Conservation (phyloP, 2,329 filamentous ascomycete genomes). For the Whalleya microplaca region DNA sequence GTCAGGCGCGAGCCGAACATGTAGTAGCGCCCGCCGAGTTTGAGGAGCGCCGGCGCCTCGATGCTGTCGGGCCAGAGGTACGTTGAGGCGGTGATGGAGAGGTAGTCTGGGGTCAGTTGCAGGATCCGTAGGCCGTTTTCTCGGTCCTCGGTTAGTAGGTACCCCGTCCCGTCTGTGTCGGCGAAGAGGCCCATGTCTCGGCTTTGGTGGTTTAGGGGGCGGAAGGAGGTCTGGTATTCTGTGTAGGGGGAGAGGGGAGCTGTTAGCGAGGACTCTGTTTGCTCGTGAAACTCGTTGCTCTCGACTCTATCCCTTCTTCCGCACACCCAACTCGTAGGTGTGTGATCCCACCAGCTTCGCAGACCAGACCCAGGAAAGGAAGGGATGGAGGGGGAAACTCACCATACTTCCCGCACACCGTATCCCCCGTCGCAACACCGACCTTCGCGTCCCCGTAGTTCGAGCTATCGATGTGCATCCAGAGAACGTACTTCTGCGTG, state of each 20-base stretch:
- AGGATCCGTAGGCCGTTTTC: constrained; percentile 62
- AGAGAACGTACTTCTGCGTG: constrained; percentile 69
- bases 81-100: constrained; percentile 51
- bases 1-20: constrained; percentile 65
- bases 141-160: constrained; percentile 39
- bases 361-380: no score
- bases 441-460: constrained; percentile 67
- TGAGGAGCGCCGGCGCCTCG: constrained; percentile 67
- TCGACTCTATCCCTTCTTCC: neutral
- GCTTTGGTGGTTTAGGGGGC: constrained; percentile 53
- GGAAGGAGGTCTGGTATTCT: constrained; percentile 41
- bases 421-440: constrained; percentile 63
- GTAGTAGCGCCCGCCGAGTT: constrained; percentile 63
- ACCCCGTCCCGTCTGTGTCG: constrained; percentile 32
- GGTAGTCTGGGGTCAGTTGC: constrained; percentile 59
- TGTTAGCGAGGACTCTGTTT: no score
- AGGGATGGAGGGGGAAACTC: neutral
- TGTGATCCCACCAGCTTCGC: no score
- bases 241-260: no score
- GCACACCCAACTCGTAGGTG: no score
- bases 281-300: no score
- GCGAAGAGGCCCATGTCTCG: constrained; percentile 62
- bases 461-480: constrained; percentile 67
- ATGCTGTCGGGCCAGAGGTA: constrained; percentile 58
- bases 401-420: constrained; percentile 63